Conservation (phyloP, 2,329 filamentous ascomycete genomes). For the Verticillium nubilum region DNA sequence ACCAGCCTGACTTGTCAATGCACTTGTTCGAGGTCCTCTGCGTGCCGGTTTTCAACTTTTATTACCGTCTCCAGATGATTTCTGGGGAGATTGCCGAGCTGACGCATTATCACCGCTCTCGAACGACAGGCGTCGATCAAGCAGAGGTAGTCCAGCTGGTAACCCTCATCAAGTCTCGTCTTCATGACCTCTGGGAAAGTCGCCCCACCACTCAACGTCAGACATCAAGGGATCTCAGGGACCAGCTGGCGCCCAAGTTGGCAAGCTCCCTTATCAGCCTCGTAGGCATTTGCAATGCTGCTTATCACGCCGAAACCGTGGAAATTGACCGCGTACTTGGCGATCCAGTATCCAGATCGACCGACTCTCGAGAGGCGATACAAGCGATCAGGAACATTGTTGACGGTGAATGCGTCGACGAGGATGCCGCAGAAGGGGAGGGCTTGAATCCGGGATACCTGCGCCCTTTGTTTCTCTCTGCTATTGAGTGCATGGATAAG, state of each 20-base stretch:
- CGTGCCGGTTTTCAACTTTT: conserved; percentile 16
- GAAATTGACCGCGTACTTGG: background rate
- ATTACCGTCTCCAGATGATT: conserved; percentile 14
- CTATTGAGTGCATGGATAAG: background rate
- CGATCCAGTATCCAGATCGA: background rate
- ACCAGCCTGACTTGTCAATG: too few relatives aligned
- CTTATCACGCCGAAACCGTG: background rate
- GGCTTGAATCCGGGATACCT: background rate
- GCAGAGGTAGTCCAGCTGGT: conserved; percentile 12
- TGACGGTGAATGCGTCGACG: background rate
- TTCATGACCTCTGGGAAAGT: background rate
- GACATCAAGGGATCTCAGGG: background rate
- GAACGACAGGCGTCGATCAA: conserved; percentile 14
- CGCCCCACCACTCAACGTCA: background rate
- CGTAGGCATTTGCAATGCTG: background rate
- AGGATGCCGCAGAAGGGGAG: background rate
- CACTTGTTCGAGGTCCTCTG: too few relatives aligned
- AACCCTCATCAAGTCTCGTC: conserved; percentile 7
- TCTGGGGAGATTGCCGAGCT: conserved; percentile 13
- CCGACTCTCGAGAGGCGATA: background rate
- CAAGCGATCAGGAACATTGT: background rate
- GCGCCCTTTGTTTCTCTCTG: background rate
- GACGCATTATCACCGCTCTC: conserved; percentile 18
- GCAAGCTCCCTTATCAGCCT: background rate
- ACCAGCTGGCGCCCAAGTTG: background rate